Percentiles rank a stretch among this genome's conserved stretches.
Conservation (phyloP, 345 rosid species). For the Anacardium occidentale region DNA sequence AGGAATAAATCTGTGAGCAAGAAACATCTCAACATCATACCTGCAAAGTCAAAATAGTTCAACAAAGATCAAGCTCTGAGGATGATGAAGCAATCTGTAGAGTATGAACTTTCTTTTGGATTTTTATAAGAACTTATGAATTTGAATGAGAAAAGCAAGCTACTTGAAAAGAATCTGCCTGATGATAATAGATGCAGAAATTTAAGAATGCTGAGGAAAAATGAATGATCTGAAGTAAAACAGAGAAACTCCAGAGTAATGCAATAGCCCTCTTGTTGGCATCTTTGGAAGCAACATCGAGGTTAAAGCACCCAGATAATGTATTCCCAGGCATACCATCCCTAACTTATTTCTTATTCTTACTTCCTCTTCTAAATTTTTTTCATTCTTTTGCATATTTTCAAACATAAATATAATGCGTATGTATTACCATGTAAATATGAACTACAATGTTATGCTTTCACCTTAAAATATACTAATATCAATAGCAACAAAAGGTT, state of each 20-base stretch:
- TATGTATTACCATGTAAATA: background rate
- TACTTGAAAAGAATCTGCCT: background rate
- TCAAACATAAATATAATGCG: background rate
- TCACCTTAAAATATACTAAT: background rate
- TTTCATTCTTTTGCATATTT: background rate
- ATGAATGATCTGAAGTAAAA: background rate
- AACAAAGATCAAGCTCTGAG: background rate
- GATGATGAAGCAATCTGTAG: background rate
- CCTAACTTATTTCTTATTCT: too few relatives aligned
- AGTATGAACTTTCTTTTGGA: too few relatives aligned
- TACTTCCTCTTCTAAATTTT: background rate
- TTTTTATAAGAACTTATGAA: background rate
- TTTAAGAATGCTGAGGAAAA: background rate
- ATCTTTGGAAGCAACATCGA: background rate
- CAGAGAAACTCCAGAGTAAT: background rate
- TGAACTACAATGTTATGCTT: background rate
- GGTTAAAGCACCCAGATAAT: background rate
- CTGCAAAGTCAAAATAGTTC: slow-evolving; percentile 34
- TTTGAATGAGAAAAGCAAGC: background rate
- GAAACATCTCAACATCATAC: slow-evolving; percentile 63
- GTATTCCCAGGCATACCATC: too few relatives aligned
- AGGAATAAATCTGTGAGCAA: slow-evolving; percentile 43
- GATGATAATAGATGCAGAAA: background rate
- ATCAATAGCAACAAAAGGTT: background rate
- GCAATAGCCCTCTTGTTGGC: background rate